A percentile compares a stretch with the other conserved stretches of the same genome.
Conservation (phyloP, 441 rosid species). For the Viola pubescens region DNA sequence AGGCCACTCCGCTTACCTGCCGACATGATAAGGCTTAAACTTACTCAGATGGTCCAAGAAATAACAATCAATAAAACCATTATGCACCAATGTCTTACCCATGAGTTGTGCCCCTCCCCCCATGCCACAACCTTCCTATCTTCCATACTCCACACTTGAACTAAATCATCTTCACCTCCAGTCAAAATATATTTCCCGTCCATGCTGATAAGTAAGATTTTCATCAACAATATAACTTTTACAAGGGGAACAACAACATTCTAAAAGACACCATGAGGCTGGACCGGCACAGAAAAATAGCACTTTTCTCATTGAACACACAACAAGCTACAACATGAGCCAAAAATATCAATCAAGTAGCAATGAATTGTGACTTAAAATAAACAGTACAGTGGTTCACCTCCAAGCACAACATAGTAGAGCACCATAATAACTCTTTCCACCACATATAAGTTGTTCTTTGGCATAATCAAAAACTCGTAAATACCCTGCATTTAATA, state of each 20-base stretch:
- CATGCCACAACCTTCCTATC: constrained; percentile 97
- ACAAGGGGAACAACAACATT: constrained; percentile 6
- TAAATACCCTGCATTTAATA: constrained; percentile 54
- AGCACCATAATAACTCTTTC: constrained; percentile 95
- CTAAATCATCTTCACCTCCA: constrained; percentile 98
- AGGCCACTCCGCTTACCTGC: constrained; percentile 99
- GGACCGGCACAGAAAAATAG: not conserved
- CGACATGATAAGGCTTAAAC: constrained; percentile 25
- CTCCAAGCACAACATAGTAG: constrained; percentile 95
- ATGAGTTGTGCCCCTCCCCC: constrained; percentile 99
- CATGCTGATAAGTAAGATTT: constrained; percentile 43
- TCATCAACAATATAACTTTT: constrained; percentile 20
- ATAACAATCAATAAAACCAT: not conserved
- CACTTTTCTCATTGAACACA: not conserved
- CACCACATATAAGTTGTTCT: constrained; percentile 87
- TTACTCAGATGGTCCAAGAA: constrained; percentile 17
- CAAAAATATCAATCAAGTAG: not conserved
- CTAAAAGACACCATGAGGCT: not conserved
- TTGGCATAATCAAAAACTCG: constrained; percentile 78
- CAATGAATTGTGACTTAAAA: not conserved
- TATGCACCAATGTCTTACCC: constrained; percentile 50
- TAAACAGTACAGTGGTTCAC: constrained; percentile 26
- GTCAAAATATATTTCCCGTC: constrained; percentile 95
- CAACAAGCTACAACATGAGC: not conserved
- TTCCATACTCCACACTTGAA: constrained; percentile 99